Evolutionary conservation across 2,329 filamentous ascomycete genomes (phyloP).

Genomic region (Akanthomyces dipterigenus): DNA sequence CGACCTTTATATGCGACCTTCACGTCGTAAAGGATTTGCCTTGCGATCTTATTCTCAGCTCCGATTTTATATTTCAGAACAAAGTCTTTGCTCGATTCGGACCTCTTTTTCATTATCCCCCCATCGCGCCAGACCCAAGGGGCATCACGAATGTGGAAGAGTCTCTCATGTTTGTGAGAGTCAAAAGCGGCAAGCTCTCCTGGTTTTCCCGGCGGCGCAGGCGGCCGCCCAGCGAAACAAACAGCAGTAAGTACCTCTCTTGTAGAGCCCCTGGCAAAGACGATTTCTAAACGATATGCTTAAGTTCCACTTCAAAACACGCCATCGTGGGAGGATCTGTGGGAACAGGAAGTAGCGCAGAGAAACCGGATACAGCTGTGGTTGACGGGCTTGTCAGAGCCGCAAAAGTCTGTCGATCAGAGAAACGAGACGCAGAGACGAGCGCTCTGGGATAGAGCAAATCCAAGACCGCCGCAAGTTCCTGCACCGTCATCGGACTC

Average conservation of each 20-base stretch:
- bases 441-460: background rate
- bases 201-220: background rate
- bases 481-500: background rate
- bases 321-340: background rate
- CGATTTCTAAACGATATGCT: background rate
- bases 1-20: slow-evolving; percentile 7
- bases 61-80: slow-evolving; percentile 13
- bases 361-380: background rate
- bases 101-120: background rate
- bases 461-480: background rate
- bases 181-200: background rate
- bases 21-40: slow-evolving; percentile 11
- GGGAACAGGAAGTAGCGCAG: background rate
- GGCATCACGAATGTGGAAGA: background rate
- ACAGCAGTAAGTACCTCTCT: background rate
- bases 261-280: too few relatives aligned
- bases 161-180: background rate
- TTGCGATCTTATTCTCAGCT: slow-evolving; percentile 12
- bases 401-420: background rate
- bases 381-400: background rate
- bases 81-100: slow-evolving; percentile 6
- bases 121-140: too few relatives aligned
- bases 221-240: background rate
- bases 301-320: background rate
- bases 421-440: background rate